Base-by-base conservation (phyloP, 1,284 basidiomycete species). In the Golubevia pallescens region DNA sequence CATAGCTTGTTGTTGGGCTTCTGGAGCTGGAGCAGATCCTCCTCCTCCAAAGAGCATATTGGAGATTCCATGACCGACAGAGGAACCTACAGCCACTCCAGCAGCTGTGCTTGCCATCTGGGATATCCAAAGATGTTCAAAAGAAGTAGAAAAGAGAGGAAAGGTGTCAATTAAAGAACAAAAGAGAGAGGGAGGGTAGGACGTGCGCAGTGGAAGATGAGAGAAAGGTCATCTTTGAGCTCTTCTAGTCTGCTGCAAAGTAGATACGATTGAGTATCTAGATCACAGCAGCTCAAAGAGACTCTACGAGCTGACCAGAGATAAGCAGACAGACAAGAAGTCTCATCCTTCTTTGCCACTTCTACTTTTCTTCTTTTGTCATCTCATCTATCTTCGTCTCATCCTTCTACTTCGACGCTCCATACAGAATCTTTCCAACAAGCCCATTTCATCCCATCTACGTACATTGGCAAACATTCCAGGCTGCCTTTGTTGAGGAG, bases 61-160 rank as follows among this genome's bases (percentile, higher is more conserved):
- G 59, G 92, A 93, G 69, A 94, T 82, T 48, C 93, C 93, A 78
- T 94, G 93, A 58, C 93, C 93, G 69, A 94, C 89, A 60, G 91
- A 90, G 14, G 92, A 93, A 55, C 93, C 93, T 61, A 93, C 88
- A 4, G 93, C 93, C 53, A 94, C 93, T 69, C 92, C 92, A 63
- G 93, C 93, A 28, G 93, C 93, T 5, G 93, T 94, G 14, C 93
- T 93, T 62, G 93, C 93, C 92, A 94, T 94, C 85, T 92, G 91
- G 28, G 28, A 28, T 28, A 28, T 28, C 28, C 28, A n/a, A n/a
- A n/a, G n/a, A 28, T 28, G 28, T 28, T 28, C 28, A n/a, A n/a
- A n/a, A n/a, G n/a, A n/a, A n/a, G n/a, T n/a, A 38, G 34, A 38
- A 38, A 10, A 38, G 34, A 38, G 34, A 38, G 34, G n/a, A n/a